Evolutionary conservation across 108 stramenopile genomes (phyloP).

Genomic region (Cyclotella cryptica): DNA sequence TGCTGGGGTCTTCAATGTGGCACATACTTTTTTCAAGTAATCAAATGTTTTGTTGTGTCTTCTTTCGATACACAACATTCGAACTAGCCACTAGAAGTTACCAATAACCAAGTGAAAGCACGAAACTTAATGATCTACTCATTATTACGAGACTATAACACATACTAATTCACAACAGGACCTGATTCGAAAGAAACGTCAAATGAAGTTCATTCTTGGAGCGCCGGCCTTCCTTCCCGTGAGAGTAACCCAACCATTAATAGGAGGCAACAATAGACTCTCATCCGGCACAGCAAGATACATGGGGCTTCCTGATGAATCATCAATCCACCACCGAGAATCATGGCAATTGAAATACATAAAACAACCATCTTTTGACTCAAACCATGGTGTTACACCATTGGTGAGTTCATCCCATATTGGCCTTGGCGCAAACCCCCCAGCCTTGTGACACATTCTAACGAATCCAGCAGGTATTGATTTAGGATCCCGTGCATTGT

Average conservation of each 20-base stretch:
- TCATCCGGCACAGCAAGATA: slow-evolving; percentile 37
- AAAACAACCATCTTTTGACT: slow-evolving; percentile 34
- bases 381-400: slow-evolving; percentile 47
- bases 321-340: slow-evolving; percentile 41
- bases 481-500: slow-evolving; percentile 33
- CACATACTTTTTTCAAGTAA: too few relatives aligned
- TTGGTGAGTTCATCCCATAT: slow-evolving; percentile 41
- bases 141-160: too few relatives aligned
- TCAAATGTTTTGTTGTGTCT: too few relatives aligned
- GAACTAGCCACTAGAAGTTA: too few relatives aligned
- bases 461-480: slow-evolving; percentile 39
- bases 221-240: slow-evolving; percentile 36
- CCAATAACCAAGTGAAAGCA: too few relatives aligned
- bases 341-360: slow-evolving; percentile 43
- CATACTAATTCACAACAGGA: neutral
- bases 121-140: too few relatives aligned
- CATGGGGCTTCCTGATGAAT: slow-evolving; percentile 21
- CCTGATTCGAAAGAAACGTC: slow-evolving; percentile 2
- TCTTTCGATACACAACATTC: too few relatives aligned
- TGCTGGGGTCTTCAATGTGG: too few relatives aligned
- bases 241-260: slow-evolving; percentile 33
- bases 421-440: slow-evolving; percentile 45
- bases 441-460: slow-evolving; percentile 37
- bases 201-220: slow-evolving; percentile 35
- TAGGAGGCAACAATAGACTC: slow-evolving; percentile 41